A percentile compares a stretch with the other conserved stretches of the same genome.
Conservation (phyloP, 2,329 filamentous ascomycete genomes). For the Trichoderma guizhouense region DNA sequence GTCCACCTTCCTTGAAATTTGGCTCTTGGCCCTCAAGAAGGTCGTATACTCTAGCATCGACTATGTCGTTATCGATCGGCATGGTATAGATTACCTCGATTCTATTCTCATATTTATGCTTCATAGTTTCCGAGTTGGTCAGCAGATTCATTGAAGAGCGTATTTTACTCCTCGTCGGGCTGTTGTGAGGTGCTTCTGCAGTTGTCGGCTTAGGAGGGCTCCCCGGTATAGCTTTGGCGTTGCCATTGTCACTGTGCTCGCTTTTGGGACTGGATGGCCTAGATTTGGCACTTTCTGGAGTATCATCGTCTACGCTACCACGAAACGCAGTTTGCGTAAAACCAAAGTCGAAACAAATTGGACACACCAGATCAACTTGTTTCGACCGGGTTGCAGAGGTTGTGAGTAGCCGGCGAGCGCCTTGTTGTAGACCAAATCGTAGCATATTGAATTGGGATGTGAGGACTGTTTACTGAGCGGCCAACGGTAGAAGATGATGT, state of each 20-base stretch:
- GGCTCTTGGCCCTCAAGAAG: neutral
- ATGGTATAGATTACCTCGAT: neutral
- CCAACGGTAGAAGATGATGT: too few species aligned
- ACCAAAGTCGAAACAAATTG: slow-evolving; percentile 16
- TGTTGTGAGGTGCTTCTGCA: neutral
- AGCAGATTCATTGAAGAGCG: neutral
- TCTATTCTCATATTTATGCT: neutral
- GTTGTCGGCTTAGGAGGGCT: neutral
- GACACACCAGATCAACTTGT: slow-evolving; percentile 11
- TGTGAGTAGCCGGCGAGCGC: neutral
- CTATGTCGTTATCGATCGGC: neutral
- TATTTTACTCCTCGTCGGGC: neutral
- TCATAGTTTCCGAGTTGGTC: neutral
- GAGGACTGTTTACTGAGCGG: neutral
- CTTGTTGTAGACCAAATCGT: neutral
- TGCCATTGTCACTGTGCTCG: neutral
- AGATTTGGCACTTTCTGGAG: neutral
- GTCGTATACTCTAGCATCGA: neutral
- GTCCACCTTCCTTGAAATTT: neutral
- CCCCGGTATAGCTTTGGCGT: neutral
- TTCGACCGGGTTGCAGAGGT: neutral
- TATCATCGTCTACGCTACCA: neutral
- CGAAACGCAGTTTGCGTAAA: slow-evolving; percentile 3
- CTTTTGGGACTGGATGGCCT: neutral
- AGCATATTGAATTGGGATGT: neutral